Evolutionary conservation across 2,329 filamentous ascomycete species (phyloP), one percentile per base, ranked within the genome.

Genomic region (Alternaria atra): DNA sequence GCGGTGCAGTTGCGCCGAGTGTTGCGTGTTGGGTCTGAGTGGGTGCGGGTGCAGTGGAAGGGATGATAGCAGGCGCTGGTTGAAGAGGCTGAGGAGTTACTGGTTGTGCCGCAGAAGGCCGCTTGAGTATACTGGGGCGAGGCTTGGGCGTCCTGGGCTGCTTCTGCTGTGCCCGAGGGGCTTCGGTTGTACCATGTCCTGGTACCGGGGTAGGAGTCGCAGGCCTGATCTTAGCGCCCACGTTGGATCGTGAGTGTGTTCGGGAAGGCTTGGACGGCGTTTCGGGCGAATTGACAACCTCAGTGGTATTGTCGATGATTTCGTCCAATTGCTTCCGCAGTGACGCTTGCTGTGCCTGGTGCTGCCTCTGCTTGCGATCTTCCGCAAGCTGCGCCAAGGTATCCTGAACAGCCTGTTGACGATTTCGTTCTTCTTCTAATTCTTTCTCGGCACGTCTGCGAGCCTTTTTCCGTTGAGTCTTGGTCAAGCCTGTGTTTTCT

Each of bases 211-310:
- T 56, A 17, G 68, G 67, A 23, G 64, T 72, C 25, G 64, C 40
- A 32, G 73, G 67, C 25, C 66, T 67, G 37, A 74, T 67, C 48
- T 75, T 74, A 7, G 71, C 69, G 34, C 72, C 66, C 17, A 75
- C 74, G 39, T 75, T 75, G 17, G 73, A 75, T 52, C 62, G 61
- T 47, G 69, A 65, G 27, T 63, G 68, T 20, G 56, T 39, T 29
- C 61, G 61, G 10, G 47, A 39, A 12, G 55, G 43, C 47, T 55
- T 65, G 10, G 35, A 57, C 7, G 60, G 60, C 8, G 35, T 57
- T 13, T 56, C 35, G 4, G 39, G 42, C 30, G 30, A 52, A 23
- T 58, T n/a, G 5, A 48, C 37, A n/a, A 12, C 39, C 51, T 52
- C 40, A 13, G 20, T 37, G 15, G 52, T 44, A 9, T 39, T 27